These are phyloP conservation scores for Cladosporium phlei DNA, from an alignment of 2,329 filamentous ascomycete genomes.

Conservation along the genomic window DNA sequence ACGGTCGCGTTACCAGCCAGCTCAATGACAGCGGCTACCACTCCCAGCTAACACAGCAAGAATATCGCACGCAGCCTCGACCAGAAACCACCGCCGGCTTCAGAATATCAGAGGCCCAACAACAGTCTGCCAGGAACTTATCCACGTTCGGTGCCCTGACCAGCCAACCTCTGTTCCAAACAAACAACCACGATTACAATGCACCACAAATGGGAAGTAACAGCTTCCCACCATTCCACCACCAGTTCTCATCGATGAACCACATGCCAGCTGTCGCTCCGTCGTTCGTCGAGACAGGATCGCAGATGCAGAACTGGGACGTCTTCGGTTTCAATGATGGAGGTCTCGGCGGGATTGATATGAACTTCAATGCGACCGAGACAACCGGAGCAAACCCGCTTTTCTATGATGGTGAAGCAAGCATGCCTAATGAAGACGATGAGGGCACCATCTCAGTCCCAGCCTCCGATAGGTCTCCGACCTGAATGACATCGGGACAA, in stretches of 20 bases:
- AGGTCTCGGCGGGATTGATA: conserved; percentile 6
- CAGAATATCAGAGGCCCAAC: not conserved
- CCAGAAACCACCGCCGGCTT: not conserved
- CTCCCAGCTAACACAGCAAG: not conserved
- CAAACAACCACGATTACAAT: not conserved
- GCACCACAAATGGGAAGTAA: not conserved
- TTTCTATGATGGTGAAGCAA: conserved; percentile 4
- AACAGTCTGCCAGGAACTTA: not conserved
- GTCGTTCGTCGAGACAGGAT: not conserved
- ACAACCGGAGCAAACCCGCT: conserved; percentile 10
- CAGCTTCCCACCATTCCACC: not conserved
- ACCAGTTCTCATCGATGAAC: not conserved
- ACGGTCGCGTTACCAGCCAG: not conserved
- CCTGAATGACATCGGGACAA: not conserved
- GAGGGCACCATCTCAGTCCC: conserved; percentile 11
- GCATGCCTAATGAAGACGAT: conserved; percentile 7
- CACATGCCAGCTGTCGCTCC: not conserved
- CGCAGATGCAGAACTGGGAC: conserved; percentile 12
- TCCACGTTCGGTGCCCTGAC: conserved; percentile 12
- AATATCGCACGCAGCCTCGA: not conserved
- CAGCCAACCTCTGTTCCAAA: conserved; percentile 5
- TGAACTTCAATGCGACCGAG: conserved; percentile 1
- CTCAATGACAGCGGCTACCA: conserved; percentile 6
- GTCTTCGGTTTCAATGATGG: conserved; percentile 5
- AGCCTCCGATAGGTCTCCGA: not conserved